Conservation (phyloP, 2,329 filamentous ascomycete genomes). For the Stylonectria norvegica region DNA sequence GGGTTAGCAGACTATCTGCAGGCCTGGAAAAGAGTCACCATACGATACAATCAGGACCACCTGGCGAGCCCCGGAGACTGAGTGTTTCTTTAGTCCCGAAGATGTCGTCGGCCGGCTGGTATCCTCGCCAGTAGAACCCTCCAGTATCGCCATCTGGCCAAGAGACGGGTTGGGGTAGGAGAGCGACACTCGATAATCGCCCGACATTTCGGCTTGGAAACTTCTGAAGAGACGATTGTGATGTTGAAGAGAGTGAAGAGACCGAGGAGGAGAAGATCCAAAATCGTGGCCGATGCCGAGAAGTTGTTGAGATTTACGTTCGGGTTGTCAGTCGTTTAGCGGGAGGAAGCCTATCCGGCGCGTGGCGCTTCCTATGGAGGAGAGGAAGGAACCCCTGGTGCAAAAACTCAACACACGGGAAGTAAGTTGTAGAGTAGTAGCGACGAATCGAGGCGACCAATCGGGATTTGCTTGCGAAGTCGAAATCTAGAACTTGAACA, state of each 20-base stretch:
- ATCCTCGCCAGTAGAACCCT: constrained; percentile 7
- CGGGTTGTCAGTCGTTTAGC: no score
- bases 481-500: background rate
- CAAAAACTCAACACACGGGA: no score
- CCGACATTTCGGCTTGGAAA: constrained; percentile 22
- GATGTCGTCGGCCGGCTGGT: constrained; percentile 3
- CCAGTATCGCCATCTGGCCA: constrained; percentile 27
- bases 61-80: constrained; percentile 27
- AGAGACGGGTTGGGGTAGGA: constrained; percentile 33
- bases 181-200: constrained; percentile 29
- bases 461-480: background rate
- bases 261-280: no score
- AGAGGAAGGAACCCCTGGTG: no score
- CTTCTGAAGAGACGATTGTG: background rate
- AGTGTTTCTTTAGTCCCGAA: constrained; percentile 21
- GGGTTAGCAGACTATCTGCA: constrained; percentile 14
- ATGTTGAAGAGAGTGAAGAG: background rate
- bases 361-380: no score
- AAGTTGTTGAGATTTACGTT: no score
- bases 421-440: background rate
- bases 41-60: constrained; percentile 37
- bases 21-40: background rate
- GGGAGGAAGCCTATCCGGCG: no score
- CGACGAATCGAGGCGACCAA: background rate
- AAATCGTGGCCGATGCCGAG: no score